A percentile compares a stretch with the other conserved stretches of the same genome.
Conservation (phyloP, 805 yeast species). For the Ogataea corticis region DNA sequence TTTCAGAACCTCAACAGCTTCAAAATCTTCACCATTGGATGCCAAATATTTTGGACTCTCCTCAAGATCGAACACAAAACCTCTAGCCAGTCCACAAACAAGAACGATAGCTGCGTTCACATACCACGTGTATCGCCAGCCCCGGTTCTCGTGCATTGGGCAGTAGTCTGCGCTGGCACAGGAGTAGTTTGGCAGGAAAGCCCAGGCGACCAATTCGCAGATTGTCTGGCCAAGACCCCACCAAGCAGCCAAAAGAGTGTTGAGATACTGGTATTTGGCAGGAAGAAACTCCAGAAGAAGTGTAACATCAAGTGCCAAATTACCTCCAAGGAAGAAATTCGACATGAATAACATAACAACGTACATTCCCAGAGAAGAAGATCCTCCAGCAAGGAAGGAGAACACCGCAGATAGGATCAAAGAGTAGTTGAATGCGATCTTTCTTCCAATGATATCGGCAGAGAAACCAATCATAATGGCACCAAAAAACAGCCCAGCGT, state of each 20-base stretch:
- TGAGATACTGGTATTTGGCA: constrained; percentile 45
- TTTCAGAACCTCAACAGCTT: constrained; percentile 41
- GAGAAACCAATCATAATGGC: constrained; percentile 54
- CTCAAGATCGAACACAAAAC: constrained; percentile 41
- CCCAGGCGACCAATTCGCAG: constrained; percentile 49
- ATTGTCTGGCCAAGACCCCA: constrained; percentile 59
- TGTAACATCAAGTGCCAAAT: constrained; percentile 50
- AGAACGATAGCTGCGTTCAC: constrained; percentile 48
- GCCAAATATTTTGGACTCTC: constrained; percentile 34
- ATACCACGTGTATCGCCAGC: constrained; percentile 56
- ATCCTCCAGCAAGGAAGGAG: constrained; percentile 50
- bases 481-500: constrained; percentile 50
- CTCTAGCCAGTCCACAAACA: constrained; percentile 44
- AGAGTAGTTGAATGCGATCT: constrained; percentile 47
- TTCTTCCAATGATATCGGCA: constrained; percentile 52
- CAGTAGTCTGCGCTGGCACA: constrained; percentile 44
- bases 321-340: constrained; percentile 51
- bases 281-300: constrained; percentile 52
- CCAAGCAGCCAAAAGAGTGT: constrained; percentile 49
- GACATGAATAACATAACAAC: constrained; percentile 43
- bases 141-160: constrained; percentile 43
- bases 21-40: constrained; percentile 43
- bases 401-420: constrained; percentile 46
- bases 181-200: constrained; percentile 45
- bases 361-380: constrained; percentile 45